These are phyloP conservation scores for Talaromyces adpressus DNA, from an alignment of 495 filamentous ascomycete genomes.

Conservation along the genomic window DNA sequence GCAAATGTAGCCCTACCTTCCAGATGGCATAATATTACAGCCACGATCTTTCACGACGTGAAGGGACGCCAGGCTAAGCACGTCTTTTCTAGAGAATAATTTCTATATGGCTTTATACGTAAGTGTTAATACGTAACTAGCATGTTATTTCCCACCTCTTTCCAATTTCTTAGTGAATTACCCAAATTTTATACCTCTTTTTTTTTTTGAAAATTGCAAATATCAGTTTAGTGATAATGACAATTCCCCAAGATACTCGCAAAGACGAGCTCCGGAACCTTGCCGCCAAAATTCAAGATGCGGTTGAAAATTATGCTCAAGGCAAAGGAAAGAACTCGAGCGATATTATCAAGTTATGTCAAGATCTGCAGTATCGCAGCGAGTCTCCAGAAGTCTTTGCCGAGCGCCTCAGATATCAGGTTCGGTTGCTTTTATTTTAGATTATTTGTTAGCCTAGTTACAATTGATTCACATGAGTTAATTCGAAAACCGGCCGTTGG, in stretches of 20 bases:
- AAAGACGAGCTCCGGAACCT: background rate
- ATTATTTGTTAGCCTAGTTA: too few relatives aligned
- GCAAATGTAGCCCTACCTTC: too few relatives aligned
- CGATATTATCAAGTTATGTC: constrained; percentile 7
- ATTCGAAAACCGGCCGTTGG: background rate
- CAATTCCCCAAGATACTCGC: background rate
- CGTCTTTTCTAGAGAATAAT: too few relatives aligned
- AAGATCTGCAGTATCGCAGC: background rate
- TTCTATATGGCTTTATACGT: too few relatives aligned
- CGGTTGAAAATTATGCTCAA: background rate
- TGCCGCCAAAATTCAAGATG: background rate
- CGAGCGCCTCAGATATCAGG: background rate
- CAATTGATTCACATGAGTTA: background rate
- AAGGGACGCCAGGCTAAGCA: too few relatives aligned
- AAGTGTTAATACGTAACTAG: too few relatives aligned
- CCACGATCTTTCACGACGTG: too few relatives aligned
- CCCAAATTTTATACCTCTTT: background rate
- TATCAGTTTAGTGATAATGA: background rate
- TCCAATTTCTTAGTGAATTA: background rate
- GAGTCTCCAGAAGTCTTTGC: background rate
- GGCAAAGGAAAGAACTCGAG: background rate
- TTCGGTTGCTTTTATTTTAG: background rate
- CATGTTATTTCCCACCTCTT: too few relatives aligned
- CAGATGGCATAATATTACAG: too few relatives aligned
- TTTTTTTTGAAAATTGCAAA: background rate